Percentiles rank a stretch among this genome's conserved stretches.
These are phyloP conservation scores for Cladophialophora yegresii DNA, from an alignment of 2,329 filamentous ascomycete species.

Conservation along the genomic window DNA sequence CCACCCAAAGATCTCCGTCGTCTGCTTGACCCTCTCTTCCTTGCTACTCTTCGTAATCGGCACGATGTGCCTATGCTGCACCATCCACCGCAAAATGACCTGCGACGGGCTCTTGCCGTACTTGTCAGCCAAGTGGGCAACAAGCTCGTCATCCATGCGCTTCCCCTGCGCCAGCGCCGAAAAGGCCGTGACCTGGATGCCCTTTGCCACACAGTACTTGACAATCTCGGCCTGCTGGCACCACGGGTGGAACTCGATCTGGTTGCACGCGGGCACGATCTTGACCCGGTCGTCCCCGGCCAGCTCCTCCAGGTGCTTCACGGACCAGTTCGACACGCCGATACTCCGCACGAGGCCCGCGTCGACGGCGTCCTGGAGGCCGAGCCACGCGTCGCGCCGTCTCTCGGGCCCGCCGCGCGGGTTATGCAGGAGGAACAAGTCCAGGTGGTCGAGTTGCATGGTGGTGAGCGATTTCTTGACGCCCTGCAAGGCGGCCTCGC, in stretches of 20 bases:
- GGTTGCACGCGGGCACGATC: slow-evolving; percentile 37
- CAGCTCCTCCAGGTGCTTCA: slow-evolving; percentile 29
- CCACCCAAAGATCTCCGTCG: slow-evolving; percentile 28
- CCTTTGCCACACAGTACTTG: slow-evolving; percentile 12
- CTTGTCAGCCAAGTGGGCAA: slow-evolving; percentile 35
- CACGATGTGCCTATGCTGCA: slow-evolving; percentile 31
- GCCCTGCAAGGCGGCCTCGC: slow-evolving; percentile 58
- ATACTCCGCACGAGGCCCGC: slow-evolving; percentile 28
- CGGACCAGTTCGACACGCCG: slow-evolving; percentile 29
- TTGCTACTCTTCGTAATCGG: slow-evolving; percentile 30
- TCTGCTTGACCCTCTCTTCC: slow-evolving; percentile 28
- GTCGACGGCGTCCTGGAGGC: slow-evolving; percentile 54
- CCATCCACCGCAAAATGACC: slow-evolving; percentile 40
- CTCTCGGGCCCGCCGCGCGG: slow-evolving; percentile 57
- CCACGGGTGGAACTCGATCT: slow-evolving; percentile 38
- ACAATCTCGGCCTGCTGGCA: slow-evolving; percentile 35
- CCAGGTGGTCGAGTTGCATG: slow-evolving; percentile 50
- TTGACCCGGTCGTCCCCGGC: slow-evolving; percentile 25
- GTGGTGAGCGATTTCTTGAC: slow-evolving; percentile 52
- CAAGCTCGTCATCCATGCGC: slow-evolving; percentile 32
- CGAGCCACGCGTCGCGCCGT: slow-evolving; percentile 65
- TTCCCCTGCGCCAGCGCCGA: slow-evolving; percentile 35
- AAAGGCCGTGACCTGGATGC: slow-evolving; percentile 18
- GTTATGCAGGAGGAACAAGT: slow-evolving; percentile 64
- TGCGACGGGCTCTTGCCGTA: slow-evolving; percentile 36